Evolutionary conservation across 139 green algal genomes (phyloP).

Genomic region (Chlamydomonas sp.): DNA sequence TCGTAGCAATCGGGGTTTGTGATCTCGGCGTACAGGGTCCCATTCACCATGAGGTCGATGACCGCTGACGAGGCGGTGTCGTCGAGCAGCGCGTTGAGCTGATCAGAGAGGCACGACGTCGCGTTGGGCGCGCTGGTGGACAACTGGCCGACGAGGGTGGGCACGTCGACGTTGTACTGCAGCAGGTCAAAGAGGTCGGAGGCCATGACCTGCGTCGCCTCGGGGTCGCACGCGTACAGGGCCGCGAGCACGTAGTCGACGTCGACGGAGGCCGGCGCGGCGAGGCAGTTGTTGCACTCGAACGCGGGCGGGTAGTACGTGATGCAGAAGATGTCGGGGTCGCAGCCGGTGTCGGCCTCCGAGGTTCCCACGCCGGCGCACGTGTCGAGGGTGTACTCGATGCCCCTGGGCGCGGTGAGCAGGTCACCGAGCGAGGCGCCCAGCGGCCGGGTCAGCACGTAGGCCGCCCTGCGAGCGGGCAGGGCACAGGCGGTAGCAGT

Average conservation of each 20-base stretch:
- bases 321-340: conserved; percentile 2
- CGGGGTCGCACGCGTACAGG: too few species aligned
- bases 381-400: neutral
- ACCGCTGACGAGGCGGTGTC: neutral
- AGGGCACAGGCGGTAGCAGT: too few species aligned
- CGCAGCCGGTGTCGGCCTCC: neutral
- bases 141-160: neutral
- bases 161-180: too few species aligned
- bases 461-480: neutral
- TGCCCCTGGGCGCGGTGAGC: neutral
- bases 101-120: too few species aligned
- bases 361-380: neutral
- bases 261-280: neutral
- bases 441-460: neutral
- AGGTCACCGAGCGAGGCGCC: neutral
- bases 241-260: too few species aligned
- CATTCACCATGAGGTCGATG: too few species aligned
- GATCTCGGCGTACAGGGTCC: too few species aligned
- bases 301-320: neutral
- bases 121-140: too few species aligned
- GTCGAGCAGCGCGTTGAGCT: too few species aligned
- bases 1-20: neutral
- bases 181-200: too few species aligned
- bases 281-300: neutral
- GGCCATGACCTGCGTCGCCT: too few species aligned